Evolutionary conservation across 2,329 filamentous ascomycete species (phyloP), one percentile per base, ranked within the genome.

Genomic region (Podosphaera fusca): DNA sequence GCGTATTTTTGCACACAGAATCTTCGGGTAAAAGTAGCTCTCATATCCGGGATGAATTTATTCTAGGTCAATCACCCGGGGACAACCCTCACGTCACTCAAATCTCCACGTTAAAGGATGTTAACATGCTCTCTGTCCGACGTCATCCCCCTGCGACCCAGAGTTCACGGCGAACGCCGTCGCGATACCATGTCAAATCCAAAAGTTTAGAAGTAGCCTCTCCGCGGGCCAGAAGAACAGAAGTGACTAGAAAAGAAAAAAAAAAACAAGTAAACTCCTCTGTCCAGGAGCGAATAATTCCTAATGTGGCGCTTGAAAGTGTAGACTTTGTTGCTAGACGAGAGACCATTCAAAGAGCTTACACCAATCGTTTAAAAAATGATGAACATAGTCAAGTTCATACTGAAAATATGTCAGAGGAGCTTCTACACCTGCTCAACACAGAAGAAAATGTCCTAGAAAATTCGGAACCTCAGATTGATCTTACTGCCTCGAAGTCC

Each of bases 281-380:
- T 21, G 21, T 21, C 21, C 35, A 38, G 5, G 35, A 38, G 10
- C 5, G 35, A 38, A 38, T 10, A 38, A 38, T 38, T 38, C 35
- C 79, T 55, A 77, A 77, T 1, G 71, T 58, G 83, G 83, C 1
- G 83, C 84, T 59, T 34, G 58, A 40, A 33, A 57, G 56, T 57
- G 85, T 94, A 56, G 86, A 95, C 69, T 92, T 94, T 67, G 87
- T 84, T 59, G 85, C 86, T 62, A 78, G 87, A 55, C 77, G 88
- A 63, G 83, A 87, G 65, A 81, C 82, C 59, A 94, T 94, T 64
- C 84, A 89, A 63, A 79, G 87, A 58, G 87, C 87, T 12, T 90
- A 94, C 68, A 89, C 81, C 63, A 86, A 85, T 66, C 87, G 84
- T n/a, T 81, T 92, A 53, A 78, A 83, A 60, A 84, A 87, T 65